Evolutionary conservation across 2,329 filamentous ascomycete genomes (phyloP).

Genomic region (Knufia petricola): DNA sequence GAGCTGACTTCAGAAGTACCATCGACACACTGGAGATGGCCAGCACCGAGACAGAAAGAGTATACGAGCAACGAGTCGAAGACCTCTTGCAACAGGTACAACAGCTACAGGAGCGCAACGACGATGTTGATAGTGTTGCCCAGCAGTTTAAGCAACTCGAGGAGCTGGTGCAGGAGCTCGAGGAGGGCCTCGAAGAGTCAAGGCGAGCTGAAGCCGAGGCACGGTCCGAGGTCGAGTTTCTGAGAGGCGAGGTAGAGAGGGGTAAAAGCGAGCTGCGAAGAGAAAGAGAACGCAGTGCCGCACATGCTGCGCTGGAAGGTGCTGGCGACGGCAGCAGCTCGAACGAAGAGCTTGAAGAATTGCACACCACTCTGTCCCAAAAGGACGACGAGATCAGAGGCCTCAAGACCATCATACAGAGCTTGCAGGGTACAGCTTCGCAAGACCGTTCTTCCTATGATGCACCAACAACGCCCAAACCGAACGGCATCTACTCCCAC

Average conservation of each 20-base stretch:
- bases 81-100: conserved; percentile 68
- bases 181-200: conserved; percentile 93
- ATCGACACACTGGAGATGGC: conserved; percentile 95
- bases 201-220: conserved; percentile 90
- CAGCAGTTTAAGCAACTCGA: conserved; percentile 89
- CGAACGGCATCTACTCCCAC: conserved; percentile 15
- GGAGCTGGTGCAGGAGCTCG: conserved; percentile 89
- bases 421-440: conserved; percentile 44
- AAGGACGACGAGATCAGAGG: conserved; percentile 96
- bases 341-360: conserved; percentile 20
- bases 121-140: conserved; percentile 87
- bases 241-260: conserved; percentile 87
- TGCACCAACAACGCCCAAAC: conserved; percentile 10
- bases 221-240: conserved; percentile 87
- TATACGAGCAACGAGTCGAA: conserved; percentile 62
- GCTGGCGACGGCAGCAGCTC: conserved; percentile 16
- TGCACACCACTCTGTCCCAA: conserved; percentile 54
- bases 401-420: conserved; percentile 95
- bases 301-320: conserved; percentile 27
- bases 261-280: conserved; percentile 78
- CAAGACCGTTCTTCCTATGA: conserved; percentile 22
- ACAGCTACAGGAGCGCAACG: conserved; percentile 64
- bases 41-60: conserved; percentile 83
- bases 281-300: conserved; percentile 73
- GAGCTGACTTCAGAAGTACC: conserved; percentile 91